A percentile compares a stretch with the other conserved stretches of the same genome.
phyloP scores from a whole-genome alignment of 352 stramenopile species.

The Pythium monospermum region DNA sequence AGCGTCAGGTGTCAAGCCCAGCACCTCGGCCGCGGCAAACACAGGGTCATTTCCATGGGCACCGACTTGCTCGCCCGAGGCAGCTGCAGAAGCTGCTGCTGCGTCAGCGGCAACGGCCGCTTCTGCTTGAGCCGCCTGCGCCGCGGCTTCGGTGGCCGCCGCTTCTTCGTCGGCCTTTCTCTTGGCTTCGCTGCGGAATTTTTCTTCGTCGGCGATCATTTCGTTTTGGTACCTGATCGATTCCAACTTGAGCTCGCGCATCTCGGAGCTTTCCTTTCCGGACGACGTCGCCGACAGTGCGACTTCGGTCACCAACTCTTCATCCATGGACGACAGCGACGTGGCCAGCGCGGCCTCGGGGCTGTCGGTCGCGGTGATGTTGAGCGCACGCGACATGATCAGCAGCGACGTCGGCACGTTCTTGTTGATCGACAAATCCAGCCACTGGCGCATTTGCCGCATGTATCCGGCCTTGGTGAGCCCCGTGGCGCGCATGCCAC shows the following conservation, averaged over 20 bases:
- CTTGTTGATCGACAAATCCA: constrained; percentile 97
- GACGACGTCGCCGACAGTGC: constrained; percentile 69
- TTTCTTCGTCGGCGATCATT: constrained; percentile 89
- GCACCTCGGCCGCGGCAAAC: constrained; percentile 14
- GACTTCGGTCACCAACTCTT: constrained; percentile 86
- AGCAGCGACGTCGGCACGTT: constrained; percentile 98
- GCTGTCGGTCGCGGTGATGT: constrained; percentile 87
- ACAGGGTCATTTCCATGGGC: constrained; percentile 7
- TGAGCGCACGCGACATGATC: constrained; percentile 98
- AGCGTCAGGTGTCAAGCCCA: constrained; percentile 14
- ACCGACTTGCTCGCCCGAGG: constrained; percentile 14
- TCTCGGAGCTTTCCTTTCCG: constrained; percentile 58
- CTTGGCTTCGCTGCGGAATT: constrained; percentile 83
- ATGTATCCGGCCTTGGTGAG: constrained; percentile 96
- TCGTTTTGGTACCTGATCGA: constrained; percentile 96
- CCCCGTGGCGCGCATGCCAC: constrained; percentile 95
- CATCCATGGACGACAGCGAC: constrained; percentile 86
- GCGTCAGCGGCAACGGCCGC: not conserved
- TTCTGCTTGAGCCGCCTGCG: constrained; percentile 19
- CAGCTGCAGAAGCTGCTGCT: not conserved
- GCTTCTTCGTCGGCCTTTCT: constrained; percentile 75
- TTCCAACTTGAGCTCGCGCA: constrained; percentile 84
- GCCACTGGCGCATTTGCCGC: constrained; percentile 95
- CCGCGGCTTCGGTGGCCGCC: constrained; percentile 29
- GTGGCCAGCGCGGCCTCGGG: constrained; percentile 81